Evolutionary conservation across 2,329 filamentous ascomycete genomes (phyloP).

Genomic region (Trichophyton benhamiae): DNA sequence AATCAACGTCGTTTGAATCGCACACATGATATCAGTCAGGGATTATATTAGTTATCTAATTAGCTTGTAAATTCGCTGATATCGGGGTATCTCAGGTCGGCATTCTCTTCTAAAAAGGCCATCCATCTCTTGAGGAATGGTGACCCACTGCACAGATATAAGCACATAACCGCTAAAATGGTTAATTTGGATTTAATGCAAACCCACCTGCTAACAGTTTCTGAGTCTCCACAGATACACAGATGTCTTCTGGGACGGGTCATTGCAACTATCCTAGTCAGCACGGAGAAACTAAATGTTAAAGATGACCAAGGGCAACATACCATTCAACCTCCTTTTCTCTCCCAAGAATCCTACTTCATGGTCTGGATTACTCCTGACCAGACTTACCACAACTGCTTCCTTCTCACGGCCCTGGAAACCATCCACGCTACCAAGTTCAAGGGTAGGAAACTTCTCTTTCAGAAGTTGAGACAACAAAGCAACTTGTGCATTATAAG

Average conservation of each 20-base stretch:
- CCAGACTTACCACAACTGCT: slow-evolving; percentile 83
- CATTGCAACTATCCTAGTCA: slow-evolving; percentile 63
- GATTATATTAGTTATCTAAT: not conserved
- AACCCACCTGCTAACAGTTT: slow-evolving; percentile 76
- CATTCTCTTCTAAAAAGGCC: slow-evolving; percentile 75
- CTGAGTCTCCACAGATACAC: slow-evolving; percentile 84
- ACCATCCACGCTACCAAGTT: slow-evolving; percentile 92
- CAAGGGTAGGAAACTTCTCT: slow-evolving; percentile 68
- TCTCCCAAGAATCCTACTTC: slow-evolving; percentile 92
- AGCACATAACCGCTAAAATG: not conserved
- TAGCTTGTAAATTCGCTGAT: slow-evolving; percentile 24
- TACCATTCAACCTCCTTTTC: slow-evolving; percentile 84
- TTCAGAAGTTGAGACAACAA: slow-evolving; percentile 65
- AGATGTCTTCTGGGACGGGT: slow-evolving; percentile 84
- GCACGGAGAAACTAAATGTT: not conserved
- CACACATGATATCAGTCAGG: not conserved
- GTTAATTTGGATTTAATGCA: not conserved
- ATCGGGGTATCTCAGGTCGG: slow-evolving; percentile 81
- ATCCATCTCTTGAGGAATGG: slow-evolving; percentile 84
- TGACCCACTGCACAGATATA: slow-evolving; percentile 52
- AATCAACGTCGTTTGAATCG: not conserved
- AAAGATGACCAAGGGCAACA: slow-evolving; percentile 20
- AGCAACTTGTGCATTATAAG: slow-evolving; percentile 88
- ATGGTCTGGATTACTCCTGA: slow-evolving; percentile 72
- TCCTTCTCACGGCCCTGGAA: slow-evolving; percentile 98